Conservation (phyloP, 495 filamentous ascomycete species). For the Neurospora discreta region DNA sequence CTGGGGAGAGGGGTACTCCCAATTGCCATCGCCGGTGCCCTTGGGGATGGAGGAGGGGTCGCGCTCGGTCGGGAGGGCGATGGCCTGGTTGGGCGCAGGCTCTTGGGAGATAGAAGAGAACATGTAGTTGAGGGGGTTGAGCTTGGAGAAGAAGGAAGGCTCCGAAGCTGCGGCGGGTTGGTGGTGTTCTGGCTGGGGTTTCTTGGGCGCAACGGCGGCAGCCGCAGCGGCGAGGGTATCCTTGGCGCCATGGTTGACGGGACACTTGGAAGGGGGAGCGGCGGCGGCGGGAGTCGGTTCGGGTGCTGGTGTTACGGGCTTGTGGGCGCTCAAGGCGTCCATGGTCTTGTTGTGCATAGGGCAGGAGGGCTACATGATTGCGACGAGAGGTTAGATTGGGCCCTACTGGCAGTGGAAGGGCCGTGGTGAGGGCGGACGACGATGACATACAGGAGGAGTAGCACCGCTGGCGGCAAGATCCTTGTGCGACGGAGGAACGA, state of each 20-base stretch:
- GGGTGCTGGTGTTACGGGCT: constrained; percentile 18
- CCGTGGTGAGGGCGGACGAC: background rate
- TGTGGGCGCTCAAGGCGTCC: constrained; percentile 28
- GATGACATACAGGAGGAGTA: constrained; percentile 55
- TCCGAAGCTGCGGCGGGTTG: constrained; percentile 8
- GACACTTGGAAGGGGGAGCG: constrained; percentile 33
- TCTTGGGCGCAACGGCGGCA: constrained; percentile 27
- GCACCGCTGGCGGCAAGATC: constrained; percentile 32
- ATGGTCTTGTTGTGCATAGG: constrained; percentile 71
- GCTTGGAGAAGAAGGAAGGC: constrained; percentile 49
- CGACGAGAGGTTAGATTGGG: constrained; percentile 19
- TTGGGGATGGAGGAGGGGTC: constrained; percentile 80
- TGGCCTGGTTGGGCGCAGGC: constrained; percentile 57
- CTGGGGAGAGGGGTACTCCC: constrained; percentile 97
- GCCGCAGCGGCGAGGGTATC: constrained; percentile 23
- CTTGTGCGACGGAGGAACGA: constrained; percentile 13
- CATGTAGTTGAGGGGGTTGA: constrained; percentile 97
- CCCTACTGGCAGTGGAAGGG: background rate
- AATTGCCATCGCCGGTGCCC: constrained; percentile 63
- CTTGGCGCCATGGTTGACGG: constrained; percentile 32
- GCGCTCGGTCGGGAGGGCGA: constrained; percentile 62
- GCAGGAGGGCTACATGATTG: constrained; percentile 57
- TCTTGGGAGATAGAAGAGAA: constrained; percentile 72
- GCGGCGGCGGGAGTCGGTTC: constrained; percentile 29
- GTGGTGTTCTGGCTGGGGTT: constrained; percentile 5